Evolutionary conservation across 1,284 basidiomycete genomes (phyloP).

Genomic region (Apiotrichum sp.): DNA sequence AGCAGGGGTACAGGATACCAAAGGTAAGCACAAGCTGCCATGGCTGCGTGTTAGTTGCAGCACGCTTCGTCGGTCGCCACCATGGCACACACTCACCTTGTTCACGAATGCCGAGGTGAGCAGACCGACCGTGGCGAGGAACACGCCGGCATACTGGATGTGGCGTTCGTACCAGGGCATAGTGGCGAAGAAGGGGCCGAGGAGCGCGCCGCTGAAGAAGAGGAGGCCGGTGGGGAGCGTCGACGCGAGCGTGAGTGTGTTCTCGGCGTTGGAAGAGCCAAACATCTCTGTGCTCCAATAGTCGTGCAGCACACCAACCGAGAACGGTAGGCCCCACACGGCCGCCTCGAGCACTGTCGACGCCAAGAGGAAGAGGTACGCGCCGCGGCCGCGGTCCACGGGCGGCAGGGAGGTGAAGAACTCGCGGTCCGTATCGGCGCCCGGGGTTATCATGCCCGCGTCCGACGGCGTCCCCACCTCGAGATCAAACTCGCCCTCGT

Average conservation of each 20-base stretch:
- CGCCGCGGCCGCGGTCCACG: slow-evolving; percentile 35
- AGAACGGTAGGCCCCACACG: slow-evolving; percentile 44
- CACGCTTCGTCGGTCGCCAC: too few species aligned
- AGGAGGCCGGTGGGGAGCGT: slow-evolving; percentile 42
- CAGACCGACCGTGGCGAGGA: slow-evolving; percentile 6
- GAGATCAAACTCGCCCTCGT: background rate
- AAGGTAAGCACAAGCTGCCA: slow-evolving; percentile 43
- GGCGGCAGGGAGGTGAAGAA: slow-evolving; percentile 28
- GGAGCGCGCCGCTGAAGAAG: slow-evolving; percentile 40
- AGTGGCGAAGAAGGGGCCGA: slow-evolving; percentile 26
- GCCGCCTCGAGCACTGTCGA: slow-evolving; percentile 37
- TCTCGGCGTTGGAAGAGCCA: slow-evolving; percentile 10
- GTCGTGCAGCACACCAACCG: slow-evolving; percentile 36
- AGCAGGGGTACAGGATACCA: slow-evolving; percentile 38
- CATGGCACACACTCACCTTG: background rate
- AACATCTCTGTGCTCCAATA: slow-evolving; percentile 42
- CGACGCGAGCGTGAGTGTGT: slow-evolving; percentile 31
- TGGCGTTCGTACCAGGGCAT: slow-evolving; percentile 15
- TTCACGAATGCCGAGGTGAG: slow-evolving; percentile 6
- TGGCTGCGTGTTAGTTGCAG: slow-evolving; percentile 17
- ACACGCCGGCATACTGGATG: slow-evolving; percentile 10
- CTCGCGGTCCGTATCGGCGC: slow-evolving; percentile 19
- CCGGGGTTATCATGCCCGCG: background rate
- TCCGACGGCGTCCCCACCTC: slow-evolving; percentile 1
- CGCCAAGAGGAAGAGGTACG: slow-evolving; percentile 39